Conservation (phyloP, 202 grass and related monocot species). For the Setaria viridis region DNA sequence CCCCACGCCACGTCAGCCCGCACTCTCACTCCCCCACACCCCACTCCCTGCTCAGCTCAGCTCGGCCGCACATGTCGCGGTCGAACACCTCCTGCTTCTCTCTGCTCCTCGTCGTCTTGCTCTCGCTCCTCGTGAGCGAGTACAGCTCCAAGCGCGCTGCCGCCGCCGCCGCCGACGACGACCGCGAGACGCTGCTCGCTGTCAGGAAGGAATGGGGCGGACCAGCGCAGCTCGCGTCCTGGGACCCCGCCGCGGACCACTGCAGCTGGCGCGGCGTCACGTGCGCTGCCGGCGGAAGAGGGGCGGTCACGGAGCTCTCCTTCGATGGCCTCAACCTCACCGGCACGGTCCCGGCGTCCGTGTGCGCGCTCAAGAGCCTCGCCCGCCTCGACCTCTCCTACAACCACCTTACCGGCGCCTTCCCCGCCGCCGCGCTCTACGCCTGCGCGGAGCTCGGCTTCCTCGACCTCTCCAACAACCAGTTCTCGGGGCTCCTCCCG, state of each 20-base stretch:
- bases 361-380: conserved; percentile 57
- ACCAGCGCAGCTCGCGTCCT: conserved; percentile 48
- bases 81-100: background rate
- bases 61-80: conserved; percentile 25
- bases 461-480: conserved; percentile 58
- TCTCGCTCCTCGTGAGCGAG: conserved; percentile 27
- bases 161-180: background rate
- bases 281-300: conserved; percentile 22
- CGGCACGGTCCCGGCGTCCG: conserved; percentile 18
- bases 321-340: background rate
- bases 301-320: conserved; percentile 28
- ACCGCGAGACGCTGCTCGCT: conserved; percentile 50
- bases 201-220: conserved; percentile 44
- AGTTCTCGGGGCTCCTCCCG: conserved; percentile 54
- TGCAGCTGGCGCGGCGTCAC: conserved; percentile 60
- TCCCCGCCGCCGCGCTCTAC: conserved; percentile 61
- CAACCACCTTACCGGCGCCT: conserved; percentile 55
- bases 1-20: background rate
- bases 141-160: conserved; percentile 14
- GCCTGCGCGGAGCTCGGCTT: conserved; percentile 47
- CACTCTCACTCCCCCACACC: no score
- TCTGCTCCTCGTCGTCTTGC: background rate
- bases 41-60: background rate
- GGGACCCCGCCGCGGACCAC: conserved; percentile 56
- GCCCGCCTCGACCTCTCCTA: conserved; percentile 56